Percentiles rank a stretch among this genome's conserved stretches.
phyloP scores from a whole-genome alignment of 1,139 yeast genomes.

The Pichia cactophila region DNA sequence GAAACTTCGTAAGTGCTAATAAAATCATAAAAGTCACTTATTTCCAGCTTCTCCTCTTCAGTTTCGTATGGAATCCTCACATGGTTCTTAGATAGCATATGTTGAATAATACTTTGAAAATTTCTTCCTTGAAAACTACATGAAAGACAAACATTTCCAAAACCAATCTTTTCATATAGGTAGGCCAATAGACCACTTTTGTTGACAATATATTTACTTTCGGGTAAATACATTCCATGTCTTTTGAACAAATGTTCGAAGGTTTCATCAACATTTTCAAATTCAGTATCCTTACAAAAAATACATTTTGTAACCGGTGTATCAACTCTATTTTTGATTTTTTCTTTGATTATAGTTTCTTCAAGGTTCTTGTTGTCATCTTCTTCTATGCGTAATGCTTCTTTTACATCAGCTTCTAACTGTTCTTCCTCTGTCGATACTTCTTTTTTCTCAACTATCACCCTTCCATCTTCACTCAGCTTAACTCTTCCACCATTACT shows the following conservation, averaged over 20 bases:
- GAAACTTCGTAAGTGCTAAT: conserved; percentile 44
- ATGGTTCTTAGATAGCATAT: conserved; percentile 79
- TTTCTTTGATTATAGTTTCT: conserved; percentile 45
- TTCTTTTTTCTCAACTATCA: conserved; percentile 13
- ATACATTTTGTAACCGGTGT: conserved; percentile 71
- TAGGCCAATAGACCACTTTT: conserved; percentile 64
- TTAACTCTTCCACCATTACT: conserved; percentile 30
- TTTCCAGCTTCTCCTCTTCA: conserved; percentile 70
- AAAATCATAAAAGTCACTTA: conserved; percentile 84
- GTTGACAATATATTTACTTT: conserved; percentile 60
- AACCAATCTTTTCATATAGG: conserved; percentile 74
- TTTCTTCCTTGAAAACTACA: conserved; percentile 81
- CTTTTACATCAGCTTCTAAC: conserved; percentile 15
- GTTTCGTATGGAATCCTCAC: conserved; percentile 84
- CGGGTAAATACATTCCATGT: conserved; percentile 88
- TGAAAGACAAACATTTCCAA: conserved; percentile 77
- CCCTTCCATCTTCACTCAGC: conserved; percentile 20
- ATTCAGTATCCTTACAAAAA: conserved; percentile 53
- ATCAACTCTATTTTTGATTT: conserved; percentile 53
- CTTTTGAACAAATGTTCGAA: conserved; percentile 66
- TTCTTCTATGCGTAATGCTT: conserved; percentile 16
- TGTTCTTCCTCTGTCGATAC: conserved; percentile 14
- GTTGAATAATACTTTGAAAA: conserved; percentile 84
- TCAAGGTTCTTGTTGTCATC: conserved; percentile 29
- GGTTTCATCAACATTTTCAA: conserved; percentile 46